Evolutionary conservation across 2,329 filamentous ascomycete genomes (phyloP).

Genomic region (Alternaria metachromatica): DNA sequence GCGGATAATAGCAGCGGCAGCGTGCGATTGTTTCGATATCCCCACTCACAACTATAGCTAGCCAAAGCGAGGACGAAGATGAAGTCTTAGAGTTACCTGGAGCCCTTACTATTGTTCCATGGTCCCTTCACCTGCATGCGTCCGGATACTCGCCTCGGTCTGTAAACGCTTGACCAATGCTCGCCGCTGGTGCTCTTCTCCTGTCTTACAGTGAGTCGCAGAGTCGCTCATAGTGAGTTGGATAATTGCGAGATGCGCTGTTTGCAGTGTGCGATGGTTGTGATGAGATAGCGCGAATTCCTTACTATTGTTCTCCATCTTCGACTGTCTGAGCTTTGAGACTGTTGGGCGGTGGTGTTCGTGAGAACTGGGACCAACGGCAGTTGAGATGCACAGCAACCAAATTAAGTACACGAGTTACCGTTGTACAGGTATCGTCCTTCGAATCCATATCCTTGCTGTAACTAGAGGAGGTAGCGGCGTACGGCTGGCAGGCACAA

Average conservation of each 20-base stretch:
- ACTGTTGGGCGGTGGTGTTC: slow-evolving; percentile 11
- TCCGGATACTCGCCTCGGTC: slow-evolving; percentile 2
- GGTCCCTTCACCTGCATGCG: slow-evolving; percentile 11
- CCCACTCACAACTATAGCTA: slow-evolving; percentile 11
- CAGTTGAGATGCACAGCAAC: neutral
- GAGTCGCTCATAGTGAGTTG: neutral
- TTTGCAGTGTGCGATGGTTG: slow-evolving; percentile 18
- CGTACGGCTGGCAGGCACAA: neutral
- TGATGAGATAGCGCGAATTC: slow-evolving; percentile 19
- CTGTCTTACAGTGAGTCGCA: slow-evolving; percentile 21
- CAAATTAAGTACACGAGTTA: neutral
- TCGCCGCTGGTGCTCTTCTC: neutral
- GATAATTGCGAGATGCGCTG: slow-evolving; percentile 6
- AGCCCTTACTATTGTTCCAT: slow-evolving; percentile 33
- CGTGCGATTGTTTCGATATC: slow-evolving; percentile 6
- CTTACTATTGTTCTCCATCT: slow-evolving; percentile 47
- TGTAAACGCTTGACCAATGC: slow-evolving; percentile 16
- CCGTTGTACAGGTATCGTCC: neutral
- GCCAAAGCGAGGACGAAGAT: neutral
- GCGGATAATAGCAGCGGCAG: slow-evolving; percentile 19
- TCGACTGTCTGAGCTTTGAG: slow-evolving; percentile 22
- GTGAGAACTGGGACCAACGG: neutral
- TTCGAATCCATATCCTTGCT: neutral
- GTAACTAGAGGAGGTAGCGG: neutral
- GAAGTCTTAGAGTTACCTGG: slow-evolving; percentile 10